Conservation (phyloP, 805 yeast species). For the Scheffersomyces coipomensis region DNA sequence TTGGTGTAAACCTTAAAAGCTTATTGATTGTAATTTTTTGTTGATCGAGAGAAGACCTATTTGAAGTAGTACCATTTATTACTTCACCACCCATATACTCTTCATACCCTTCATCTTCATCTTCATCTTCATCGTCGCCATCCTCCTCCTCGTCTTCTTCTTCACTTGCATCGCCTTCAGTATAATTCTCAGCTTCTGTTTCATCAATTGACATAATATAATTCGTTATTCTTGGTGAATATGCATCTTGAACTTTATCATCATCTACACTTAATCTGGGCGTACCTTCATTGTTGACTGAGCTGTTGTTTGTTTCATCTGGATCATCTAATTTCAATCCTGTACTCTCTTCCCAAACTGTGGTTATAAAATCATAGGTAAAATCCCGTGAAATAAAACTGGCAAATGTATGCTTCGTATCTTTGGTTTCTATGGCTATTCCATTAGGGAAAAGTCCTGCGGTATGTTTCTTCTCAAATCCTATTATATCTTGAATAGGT, state of each 20-base stretch:
- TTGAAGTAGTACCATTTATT: slow-evolving; percentile 1
- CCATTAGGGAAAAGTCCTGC: slow-evolving; percentile 93
- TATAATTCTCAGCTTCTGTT: slow-evolving; percentile 20
- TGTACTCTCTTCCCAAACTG: slow-evolving; percentile 60
- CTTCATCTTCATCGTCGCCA: slow-evolving; percentile 25
- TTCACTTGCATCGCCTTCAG: slow-evolving; percentile 11
- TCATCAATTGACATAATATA: slow-evolving; percentile 46
- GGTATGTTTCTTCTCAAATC: slow-evolving; percentile 77
- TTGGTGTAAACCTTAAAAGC: slow-evolving; percentile 35
- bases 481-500: slow-evolving; percentile 65
- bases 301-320: slow-evolving; percentile 19
- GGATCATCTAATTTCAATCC: slow-evolving; percentile 18
- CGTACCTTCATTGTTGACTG: slow-evolving; percentile 43
- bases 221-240: slow-evolving; percentile 19
- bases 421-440: slow-evolving; percentile 64
- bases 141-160: slow-evolving; percentile 17
- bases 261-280: slow-evolving; percentile 49
- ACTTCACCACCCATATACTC: slow-evolving; percentile 1
- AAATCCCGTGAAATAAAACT: slow-evolving; percentile 82
- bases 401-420: slow-evolving; percentile 74
- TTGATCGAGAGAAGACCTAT: background rate
- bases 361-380: slow-evolving; percentile 66
- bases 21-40: slow-evolving; percentile 10
- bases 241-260: slow-evolving; percentile 16
- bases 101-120: slow-evolving; percentile 24